These are phyloP conservation scores for Annulohypoxylon moriforme DNA, from an alignment of 495 filamentous ascomycete genomes.

Conservation along the genomic window DNA sequence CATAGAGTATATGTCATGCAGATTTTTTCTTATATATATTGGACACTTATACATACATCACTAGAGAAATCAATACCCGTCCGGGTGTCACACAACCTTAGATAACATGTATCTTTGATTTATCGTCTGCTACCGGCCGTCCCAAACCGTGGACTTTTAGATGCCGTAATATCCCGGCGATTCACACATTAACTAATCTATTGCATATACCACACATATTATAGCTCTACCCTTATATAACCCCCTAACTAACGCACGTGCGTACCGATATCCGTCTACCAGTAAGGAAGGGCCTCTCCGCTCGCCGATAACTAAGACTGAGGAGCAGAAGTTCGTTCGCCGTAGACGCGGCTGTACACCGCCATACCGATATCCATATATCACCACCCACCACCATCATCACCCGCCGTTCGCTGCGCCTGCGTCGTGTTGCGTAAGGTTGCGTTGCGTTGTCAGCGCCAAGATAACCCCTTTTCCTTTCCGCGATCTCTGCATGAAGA, in stretches of 20 bases:
- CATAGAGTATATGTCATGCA: constrained; percentile 17
- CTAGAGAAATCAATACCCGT: background rate
- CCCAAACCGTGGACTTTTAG: background rate
- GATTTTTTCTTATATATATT: constrained; percentile 30
- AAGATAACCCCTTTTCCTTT: background rate
- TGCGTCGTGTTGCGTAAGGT: background rate
- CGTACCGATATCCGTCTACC: background rate
- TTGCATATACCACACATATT: background rate
- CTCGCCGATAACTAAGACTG: constrained; percentile 15
- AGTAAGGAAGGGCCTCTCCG: background rate
- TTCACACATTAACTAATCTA: background rate
- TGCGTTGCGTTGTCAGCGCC: constrained; percentile 7
- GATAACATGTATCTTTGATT: constrained; percentile 7
- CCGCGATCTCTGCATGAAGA: background rate
- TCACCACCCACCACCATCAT: background rate
- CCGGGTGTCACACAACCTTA: constrained; percentile 13
- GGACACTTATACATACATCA: constrained; percentile 1
- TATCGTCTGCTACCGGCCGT: background rate
- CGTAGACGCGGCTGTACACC: constrained; percentile 2
- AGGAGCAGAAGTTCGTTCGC: constrained; percentile 2
- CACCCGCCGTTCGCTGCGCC: background rate
- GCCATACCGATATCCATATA: background rate
- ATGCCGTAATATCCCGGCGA: constrained; percentile 11
- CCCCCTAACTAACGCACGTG: background rate
- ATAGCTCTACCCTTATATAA: constrained; percentile 4